Evolutionary conservation across 2,329 filamentous ascomycete species (phyloP).

Genomic region (Colletotrichum brevisporum): DNA sequence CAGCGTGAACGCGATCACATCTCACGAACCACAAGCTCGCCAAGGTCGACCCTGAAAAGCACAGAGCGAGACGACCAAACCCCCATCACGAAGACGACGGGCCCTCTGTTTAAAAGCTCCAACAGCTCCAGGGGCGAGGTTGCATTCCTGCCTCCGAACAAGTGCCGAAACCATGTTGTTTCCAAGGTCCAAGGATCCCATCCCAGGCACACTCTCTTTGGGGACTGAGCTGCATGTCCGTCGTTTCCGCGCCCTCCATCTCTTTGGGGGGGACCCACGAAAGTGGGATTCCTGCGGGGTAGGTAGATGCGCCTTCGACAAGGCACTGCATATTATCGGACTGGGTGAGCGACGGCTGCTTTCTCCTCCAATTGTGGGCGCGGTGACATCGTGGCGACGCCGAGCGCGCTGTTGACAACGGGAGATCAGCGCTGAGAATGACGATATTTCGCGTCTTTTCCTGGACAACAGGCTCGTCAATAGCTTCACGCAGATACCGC

Average conservation of each 20-base stretch:
- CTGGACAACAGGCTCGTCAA: background rate
- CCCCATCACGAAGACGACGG: background rate
- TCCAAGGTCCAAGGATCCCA: too few species aligned
- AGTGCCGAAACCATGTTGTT: constrained; percentile 16
- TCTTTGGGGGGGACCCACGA: constrained; percentile 3
- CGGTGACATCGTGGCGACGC: constrained; percentile 31
- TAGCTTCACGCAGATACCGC: background rate
- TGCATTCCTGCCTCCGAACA: constrained; percentile 16
- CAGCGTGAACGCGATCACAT: too few species aligned
- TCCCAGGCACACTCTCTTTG: background rate
- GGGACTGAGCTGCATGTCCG: constrained; percentile 17
- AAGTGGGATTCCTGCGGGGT: constrained; percentile 30
- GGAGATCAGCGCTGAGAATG: constrained; percentile 19
- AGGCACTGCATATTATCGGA: constrained; percentile 4
- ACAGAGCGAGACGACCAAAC: background rate
- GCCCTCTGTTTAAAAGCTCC: constrained; percentile 19
- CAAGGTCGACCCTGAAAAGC: background rate
- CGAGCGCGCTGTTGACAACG: constrained; percentile 1
- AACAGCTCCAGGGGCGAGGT: background rate
- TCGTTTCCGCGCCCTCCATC: constrained; percentile 19
- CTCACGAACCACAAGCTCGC: too few species aligned
- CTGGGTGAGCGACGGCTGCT: constrained; percentile 2
- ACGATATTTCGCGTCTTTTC: background rate
- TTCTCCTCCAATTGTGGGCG: constrained; percentile 38
- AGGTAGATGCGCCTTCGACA: constrained; percentile 4